Evolutionary conservation across 2,329 filamentous ascomycete genomes (phyloP), one percentile per base, ranked within the genome.

Genomic region (Neopestalotiopsis sp.): DNA sequence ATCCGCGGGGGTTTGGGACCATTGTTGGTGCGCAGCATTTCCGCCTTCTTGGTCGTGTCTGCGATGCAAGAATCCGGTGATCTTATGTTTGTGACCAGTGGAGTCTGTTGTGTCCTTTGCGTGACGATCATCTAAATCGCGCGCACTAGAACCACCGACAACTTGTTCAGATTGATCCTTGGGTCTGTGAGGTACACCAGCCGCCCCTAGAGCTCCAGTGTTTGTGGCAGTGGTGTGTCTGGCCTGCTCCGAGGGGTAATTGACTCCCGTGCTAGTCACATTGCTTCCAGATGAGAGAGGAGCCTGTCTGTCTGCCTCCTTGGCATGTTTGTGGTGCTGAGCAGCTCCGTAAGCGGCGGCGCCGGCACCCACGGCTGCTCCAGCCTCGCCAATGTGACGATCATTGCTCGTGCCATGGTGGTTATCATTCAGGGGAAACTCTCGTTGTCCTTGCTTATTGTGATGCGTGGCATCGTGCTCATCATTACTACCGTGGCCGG

Each of bases 401-500:
- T 62, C 59, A 9, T 34, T 7, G n/a, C 32, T 49, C 38, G 28
- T 45, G 20, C 14, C 38, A 0, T 17, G 10, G 32, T 24, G 10
- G 32, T 24, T 7, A 4, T 40, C 61, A 24, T 53, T 53, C 5
- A 34, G 17, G 10, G 30, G 24, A 9, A 65, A 40, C 5, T 6
- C 57, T 14, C 57, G 20, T 6, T 59, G 57, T 14, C 57, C 24
- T 14, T 34, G 13, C 9, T 30, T 12, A 34, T 28, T 53, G 42
- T 30, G 9, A 7, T 58, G 64, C 10, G 7, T 10, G 6, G 63
- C 12, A 65, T 40, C 6, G 34, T 24, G 13, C 64, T 73, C 69
- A 3, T 40, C 32, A 4, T 70, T 57, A 64, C 74, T 76, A 6
- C 75, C 75, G 38, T 76, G 75, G 4, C 75, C 76, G 4, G 69